Evolutionary conservation across 768 basidiomycete species (phyloP).

Genomic region (Rhizopogon vesiculosus): DNA sequence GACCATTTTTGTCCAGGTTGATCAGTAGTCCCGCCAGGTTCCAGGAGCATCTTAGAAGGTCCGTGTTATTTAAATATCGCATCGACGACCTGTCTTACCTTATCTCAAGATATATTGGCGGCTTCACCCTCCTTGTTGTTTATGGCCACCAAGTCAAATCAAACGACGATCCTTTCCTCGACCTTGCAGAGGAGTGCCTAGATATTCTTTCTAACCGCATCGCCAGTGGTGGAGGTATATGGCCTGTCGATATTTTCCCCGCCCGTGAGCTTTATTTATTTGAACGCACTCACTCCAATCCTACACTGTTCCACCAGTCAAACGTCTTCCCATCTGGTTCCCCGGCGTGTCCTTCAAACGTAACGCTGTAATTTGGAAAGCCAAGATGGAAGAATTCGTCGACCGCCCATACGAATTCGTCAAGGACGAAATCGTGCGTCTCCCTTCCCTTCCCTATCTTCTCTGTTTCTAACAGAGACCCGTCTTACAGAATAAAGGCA

Average conservation of each 20-base stretch:
- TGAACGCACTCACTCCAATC: not conserved
- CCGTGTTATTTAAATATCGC: slow-evolving; percentile 21
- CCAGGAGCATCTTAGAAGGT: slow-evolving; percentile 32
- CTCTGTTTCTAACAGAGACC: not conserved
- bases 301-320: slow-evolving; percentile 27
- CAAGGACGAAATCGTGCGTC: slow-evolving; percentile 55
- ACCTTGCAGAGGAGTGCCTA: slow-evolving; percentile 39
- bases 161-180: slow-evolving; percentile 36
- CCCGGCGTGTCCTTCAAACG: slow-evolving; percentile 65
- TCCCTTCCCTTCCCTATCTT: slow-evolving; percentile 24
- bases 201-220: slow-evolving; percentile 39
- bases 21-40: slow-evolving; percentile 36
- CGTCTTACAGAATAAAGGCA: slow-evolving; percentile 28
- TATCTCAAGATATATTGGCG: slow-evolving; percentile 44
- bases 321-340: slow-evolving; percentile 57
- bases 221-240: slow-evolving; percentile 38
- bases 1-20: slow-evolving; percentile 51
- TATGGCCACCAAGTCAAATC: slow-evolving; percentile 52
- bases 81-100: slow-evolving; percentile 31
- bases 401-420: slow-evolving; percentile 59
- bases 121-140: slow-evolving; percentile 49
- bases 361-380: slow-evolving; percentile 59
- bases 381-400: slow-evolving; percentile 58
- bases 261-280: slow-evolving; percentile 15
- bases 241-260: slow-evolving; percentile 37